A percentile compares a stretch with the other conserved stretches of the same genome.
Evolutionary conservation across 73 alveolate species (phyloP).

Genomic region (Uronychia binucleata): DNA sequence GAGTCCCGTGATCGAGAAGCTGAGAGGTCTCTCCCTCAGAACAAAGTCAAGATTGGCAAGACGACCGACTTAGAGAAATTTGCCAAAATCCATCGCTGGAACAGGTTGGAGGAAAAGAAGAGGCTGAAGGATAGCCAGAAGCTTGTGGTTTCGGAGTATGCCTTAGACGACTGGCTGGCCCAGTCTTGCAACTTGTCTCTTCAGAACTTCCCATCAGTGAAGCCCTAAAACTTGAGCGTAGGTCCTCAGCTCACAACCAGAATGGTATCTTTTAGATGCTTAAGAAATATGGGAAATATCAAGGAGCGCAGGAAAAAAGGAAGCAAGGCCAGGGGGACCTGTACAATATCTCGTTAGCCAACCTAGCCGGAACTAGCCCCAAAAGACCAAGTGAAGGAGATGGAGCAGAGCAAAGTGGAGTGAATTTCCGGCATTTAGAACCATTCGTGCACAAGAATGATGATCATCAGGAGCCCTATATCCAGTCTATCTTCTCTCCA

Average conservation of each 20-base stretch:
- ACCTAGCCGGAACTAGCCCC: background rate
- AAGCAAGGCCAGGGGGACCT: no score
- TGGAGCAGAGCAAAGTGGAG: background rate
- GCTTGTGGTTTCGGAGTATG: background rate
- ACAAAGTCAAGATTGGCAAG: background rate
- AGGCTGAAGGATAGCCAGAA: background rate
- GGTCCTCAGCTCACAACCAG: background rate
- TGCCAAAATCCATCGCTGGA: background rate
- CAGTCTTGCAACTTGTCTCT: background rate
- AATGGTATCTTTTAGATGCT: background rate
- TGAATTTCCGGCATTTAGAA: background rate
- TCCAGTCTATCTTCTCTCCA: background rate
- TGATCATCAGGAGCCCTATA: background rate
- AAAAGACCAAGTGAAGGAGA: background rate
- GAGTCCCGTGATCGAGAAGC: background rate
- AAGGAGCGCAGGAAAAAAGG: background rate
- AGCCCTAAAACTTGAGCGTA: background rate
- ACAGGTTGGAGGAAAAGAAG: background rate
- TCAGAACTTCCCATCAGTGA: background rate
- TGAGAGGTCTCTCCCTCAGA: background rate
- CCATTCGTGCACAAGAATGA: background rate
- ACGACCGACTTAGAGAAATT: background rate
- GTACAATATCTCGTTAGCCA: background rate
- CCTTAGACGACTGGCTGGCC: background rate
- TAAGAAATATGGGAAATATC: background rate